Base-by-base conservation (phyloP, 2,329 filamentous ascomycete species). In the Claviceps citrina region DNA sequence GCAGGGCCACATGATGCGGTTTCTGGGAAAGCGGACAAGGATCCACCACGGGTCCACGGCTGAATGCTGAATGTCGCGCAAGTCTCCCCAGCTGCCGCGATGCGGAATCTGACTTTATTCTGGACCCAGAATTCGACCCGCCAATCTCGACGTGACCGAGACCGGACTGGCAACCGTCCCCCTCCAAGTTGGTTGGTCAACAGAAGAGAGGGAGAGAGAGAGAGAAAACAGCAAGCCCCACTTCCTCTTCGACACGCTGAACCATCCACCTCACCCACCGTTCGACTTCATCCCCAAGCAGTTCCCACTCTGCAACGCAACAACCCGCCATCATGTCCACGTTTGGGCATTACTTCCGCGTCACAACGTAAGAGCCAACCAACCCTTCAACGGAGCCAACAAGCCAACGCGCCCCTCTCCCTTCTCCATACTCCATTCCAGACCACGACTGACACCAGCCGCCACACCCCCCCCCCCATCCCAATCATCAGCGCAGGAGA, bases 291-390 rank as follows among this genome's bases (percentile, higher is more conserved):
- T n/a, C n/a, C n/a, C n/a, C n/a, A n/a, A n/a, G n/a, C n/a, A n/a
- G n/a, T n/a, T n/a, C n/a, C n/a, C n/a, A n/a, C 22, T 24, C 19
- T 8, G 15, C 15, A 7, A 26, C 34, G 7, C 6, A 12, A 20
- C 10, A 19, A 28, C 4, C 24, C n/a, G 9, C 18, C 31, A 39
- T 44, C 47, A 91, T 91, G 84, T 94, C 86, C 52, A 89, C 84
- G 41, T 94, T 93, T 62, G 86, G 87, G 51, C 68, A 80, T 38
- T 71, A 78, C 60, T 91, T 91, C 64, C 72, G 72, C 52, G 84
- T 93, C 49, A 87, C 83, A 46, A 93, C 84, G 76, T 86, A 72
- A 33, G 26, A 28, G 15, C 3, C 4, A 15, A 7, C 9, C n/a
- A 3, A 15, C 4, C 7, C 20, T 32, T 7, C 18, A 27, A 4